Evolutionary conservation across 1,284 basidiomycete genomes (phyloP).

Genomic region (Leccinum variabile): DNA sequence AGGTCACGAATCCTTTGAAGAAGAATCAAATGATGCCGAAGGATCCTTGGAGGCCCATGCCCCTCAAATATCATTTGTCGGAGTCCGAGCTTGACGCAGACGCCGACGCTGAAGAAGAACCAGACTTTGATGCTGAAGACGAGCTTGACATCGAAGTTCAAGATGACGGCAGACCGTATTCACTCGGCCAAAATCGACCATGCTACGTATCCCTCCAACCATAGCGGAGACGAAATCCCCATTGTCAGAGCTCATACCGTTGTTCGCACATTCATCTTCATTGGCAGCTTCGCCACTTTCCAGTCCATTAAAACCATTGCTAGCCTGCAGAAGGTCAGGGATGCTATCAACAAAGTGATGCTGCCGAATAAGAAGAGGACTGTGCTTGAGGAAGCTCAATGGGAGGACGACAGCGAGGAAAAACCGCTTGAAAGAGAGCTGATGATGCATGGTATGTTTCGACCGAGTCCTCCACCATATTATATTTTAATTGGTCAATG

Average conservation of each 20-base stretch:
- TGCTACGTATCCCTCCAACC: too few relatives aligned
- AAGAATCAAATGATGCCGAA: slow-evolving; percentile 52
- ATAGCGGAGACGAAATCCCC: too few relatives aligned
- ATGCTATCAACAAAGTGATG: slow-evolving; percentile 66
- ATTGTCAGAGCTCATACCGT: slow-evolving; percentile 81
- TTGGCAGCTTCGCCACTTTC: slow-evolving; percentile 87
- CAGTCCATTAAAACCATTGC: slow-evolving; percentile 77
- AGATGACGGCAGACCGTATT: slow-evolving; percentile 48
- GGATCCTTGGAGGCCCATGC: slow-evolving; percentile 54
- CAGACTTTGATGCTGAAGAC: slow-evolving; percentile 34
- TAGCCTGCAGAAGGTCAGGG: slow-evolving; percentile 70
- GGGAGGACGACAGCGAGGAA: slow-evolving; percentile 69
- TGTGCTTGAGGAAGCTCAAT: slow-evolving; percentile 90
- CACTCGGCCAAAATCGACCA: too few relatives aligned
- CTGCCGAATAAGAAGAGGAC: slow-evolving; percentile 77
- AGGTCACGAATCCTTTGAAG: slow-evolving; percentile 48
- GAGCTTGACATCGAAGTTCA: slow-evolving; percentile 40
- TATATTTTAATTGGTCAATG: slow-evolving; percentile 9
- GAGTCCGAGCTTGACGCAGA: slow-evolving; percentile 38
- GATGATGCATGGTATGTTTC: slow-evolving; percentile 75
- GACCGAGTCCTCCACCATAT: not conserved
- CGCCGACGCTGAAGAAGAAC: slow-evolving; percentile 39
- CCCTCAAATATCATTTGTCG: slow-evolving; percentile 44
- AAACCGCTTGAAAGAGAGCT: slow-evolving; percentile 81
- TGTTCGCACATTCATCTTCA: slow-evolving; percentile 87